A percentile compares a stretch with the other conserved stretches of the same genome.
phyloP scores from a whole-genome alignment of 1,284 basidiomycete genomes.

The Chiua sp. region DNA sequence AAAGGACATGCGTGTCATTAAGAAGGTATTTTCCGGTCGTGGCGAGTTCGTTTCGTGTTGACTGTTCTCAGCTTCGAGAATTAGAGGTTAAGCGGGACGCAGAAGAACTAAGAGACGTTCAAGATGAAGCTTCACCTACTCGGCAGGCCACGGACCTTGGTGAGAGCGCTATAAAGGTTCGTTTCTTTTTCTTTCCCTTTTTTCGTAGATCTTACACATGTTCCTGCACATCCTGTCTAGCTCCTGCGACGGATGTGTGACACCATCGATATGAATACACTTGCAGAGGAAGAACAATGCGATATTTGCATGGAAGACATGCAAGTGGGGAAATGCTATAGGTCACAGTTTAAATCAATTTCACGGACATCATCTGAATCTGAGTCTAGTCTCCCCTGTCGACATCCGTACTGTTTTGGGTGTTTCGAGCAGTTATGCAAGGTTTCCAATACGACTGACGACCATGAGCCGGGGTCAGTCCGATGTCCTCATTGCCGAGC shows the following conservation, averaged over 20 bases:
- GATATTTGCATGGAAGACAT: slow-evolving; percentile 48
- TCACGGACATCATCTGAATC: not conserved
- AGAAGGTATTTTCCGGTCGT: slow-evolving; percentile 12
- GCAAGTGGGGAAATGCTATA: slow-evolving; percentile 40
- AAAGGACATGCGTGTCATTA: slow-evolving; percentile 17
- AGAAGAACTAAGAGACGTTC: slow-evolving; percentile 12
- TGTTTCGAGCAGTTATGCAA: slow-evolving; percentile 18
- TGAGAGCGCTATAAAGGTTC: slow-evolving; percentile 14
- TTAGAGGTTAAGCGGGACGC: slow-evolving; percentile 20
- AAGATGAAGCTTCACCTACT: not conserved
- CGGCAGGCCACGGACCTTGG: slow-evolving; percentile 11
- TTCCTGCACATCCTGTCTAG: slow-evolving; percentile 31
- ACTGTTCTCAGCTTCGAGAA: slow-evolving; percentile 19
- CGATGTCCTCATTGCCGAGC: slow-evolving; percentile 50
- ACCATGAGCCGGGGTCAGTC: slow-evolving; percentile 21
- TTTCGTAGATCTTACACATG: not conserved
- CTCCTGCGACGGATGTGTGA: slow-evolving; percentile 48
- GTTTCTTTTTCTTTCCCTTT: not conserved
- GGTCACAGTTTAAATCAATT: slow-evolving; percentile 32
- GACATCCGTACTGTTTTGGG: slow-evolving; percentile 18
- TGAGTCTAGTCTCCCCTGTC: slow-evolving; percentile 15
- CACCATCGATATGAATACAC: slow-evolving; percentile 44
- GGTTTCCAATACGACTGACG: not conserved
- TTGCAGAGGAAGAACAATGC: slow-evolving; percentile 52
- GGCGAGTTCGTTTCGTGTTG: not conserved